Evolutionary conservation across 495 filamentous ascomycete species (phyloP), one percentile per base, ranked within the genome.

Genomic region (Cetradonia linearis): DNA sequence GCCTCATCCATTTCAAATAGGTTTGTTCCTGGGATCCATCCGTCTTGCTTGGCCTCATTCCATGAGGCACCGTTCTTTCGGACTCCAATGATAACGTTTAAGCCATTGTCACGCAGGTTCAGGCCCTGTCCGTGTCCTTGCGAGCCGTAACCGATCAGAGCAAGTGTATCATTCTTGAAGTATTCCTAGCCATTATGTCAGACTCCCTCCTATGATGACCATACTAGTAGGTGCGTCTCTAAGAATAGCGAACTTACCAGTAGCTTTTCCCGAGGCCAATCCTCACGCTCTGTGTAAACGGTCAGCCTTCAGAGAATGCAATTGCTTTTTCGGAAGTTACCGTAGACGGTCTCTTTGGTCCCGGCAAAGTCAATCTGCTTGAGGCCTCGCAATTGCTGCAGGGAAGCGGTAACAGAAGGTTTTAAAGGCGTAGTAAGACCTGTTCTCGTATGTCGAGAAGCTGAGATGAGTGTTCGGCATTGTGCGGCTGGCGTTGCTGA

Each of bases 101-200:
- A 81, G 70, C 93, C 93, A 79, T 98, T 94, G 83, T 98, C 93
- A 74, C 93, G 91, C 68, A 97, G 84, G 82, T 98, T 98, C 65
- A 98, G 87, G 71, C 94, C 94, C 80, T 98, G 93, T 67, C 94
- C 93, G 78, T 98, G 93, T 66, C 93, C 86, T 80, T 98, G 93
- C 66, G 94, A 97, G 68, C 93, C 93, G 79, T 98, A 98, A 72
- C 93, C 93, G 74, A 98, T 98, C 68, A 98, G 86, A 63, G 94
- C 93, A 69, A 98, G 89, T 70, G 91, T 97, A 72, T 98, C 93
- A 78, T 97, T 85, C 85, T 97, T 97, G 87, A 98, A 97, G 84
- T 89, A 98, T 52, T 96, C 89, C 86, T 96, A 65, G 50, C 16
- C n/a, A n/a, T 9, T 9, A 33, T 50, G 55, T 71, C 40, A 69